Evolutionary conservation across 176 grass and related monocot genomes (phyloP), one percentile per base, ranked within the genome.

Genomic region (Typha latifolia): DNA sequence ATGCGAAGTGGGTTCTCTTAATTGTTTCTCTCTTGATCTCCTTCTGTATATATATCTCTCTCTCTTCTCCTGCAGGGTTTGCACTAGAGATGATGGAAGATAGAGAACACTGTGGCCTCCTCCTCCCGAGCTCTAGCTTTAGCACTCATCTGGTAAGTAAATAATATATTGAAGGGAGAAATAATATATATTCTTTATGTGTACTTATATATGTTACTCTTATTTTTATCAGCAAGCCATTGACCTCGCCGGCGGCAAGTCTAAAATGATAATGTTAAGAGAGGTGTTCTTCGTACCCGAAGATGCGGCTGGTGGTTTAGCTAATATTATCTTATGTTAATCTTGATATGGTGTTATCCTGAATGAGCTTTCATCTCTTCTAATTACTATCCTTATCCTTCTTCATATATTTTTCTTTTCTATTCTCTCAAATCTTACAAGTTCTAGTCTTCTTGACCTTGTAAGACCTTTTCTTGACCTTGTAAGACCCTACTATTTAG

Each of bases 381-480:
- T 0, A 4, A 56, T 16, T n/a, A 56, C 8, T 19, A 55, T 18
- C 51, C 0, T 16, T 55, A 16, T 55, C 15, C 51, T 21, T 73
- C 57, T 63, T 75, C 32, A 2, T 0, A 0, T 3, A 16, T 6
- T 22, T 13, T 11, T 19, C 12, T 0, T 12, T n/a, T 12, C 12
- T 34, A 52, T 53, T 3, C 68, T 34, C 76, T 66, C 43, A 49
- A 1, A 21, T 59, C 62, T 1, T 26, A 48, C 12, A 0, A 74
- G 34, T 22, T 68, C 34, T 31, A 23, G 14, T 4, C 12, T 90
- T 86, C 87, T 86, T 90, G 83, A 90, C 67, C 83, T 90, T 90
- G 80, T 80, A 86, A 90, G 80, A 12, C 80, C 80, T 86, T 49
- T 90, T 90, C 83, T 90, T 90, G 83, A 90, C 73, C 87, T 90